Evolutionary conservation across 495 filamentous ascomycete genomes (phyloP).

Genomic region (Talaromyces wortmannii): DNA sequence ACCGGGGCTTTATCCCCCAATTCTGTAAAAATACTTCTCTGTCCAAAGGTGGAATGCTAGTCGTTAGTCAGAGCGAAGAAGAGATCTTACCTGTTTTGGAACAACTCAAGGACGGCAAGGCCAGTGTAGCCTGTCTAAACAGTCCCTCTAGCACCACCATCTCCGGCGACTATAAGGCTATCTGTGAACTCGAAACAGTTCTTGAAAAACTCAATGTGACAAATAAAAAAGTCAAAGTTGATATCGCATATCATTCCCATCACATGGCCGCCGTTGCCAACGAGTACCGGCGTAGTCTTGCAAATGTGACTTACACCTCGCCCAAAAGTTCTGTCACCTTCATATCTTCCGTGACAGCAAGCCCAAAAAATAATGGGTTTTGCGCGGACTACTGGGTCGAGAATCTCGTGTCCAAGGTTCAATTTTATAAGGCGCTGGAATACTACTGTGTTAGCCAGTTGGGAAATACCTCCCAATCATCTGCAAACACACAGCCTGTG

Average conservation of each 20-base stretch:
- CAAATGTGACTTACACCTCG: background rate
- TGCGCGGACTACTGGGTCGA: conserved; percentile 7
- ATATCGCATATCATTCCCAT: conserved; percentile 36
- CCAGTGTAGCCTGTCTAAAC: conserved; percentile 22
- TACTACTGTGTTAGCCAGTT: conserved; percentile 14
- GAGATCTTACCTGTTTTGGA: background rate
- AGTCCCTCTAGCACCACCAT: conserved; percentile 23
- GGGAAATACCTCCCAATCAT: conserved; percentile 15
- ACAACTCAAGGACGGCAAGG: background rate
- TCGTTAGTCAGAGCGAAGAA: background rate
- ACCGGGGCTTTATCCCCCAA: too few relatives aligned
- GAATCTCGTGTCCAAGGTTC: conserved; percentile 13
- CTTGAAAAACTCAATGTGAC: conserved; percentile 18
- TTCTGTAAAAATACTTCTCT: background rate
- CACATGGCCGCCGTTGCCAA: conserved; percentile 28
- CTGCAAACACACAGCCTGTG: too few relatives aligned
- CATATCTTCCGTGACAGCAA: conserved; percentile 4
- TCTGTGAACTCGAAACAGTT: conserved; percentile 17
- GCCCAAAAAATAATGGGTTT: background rate
- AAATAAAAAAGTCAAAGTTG: conserved; percentile 25
- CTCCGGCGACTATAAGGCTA: conserved; percentile 25
- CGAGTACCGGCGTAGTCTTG: conserved; percentile 21
- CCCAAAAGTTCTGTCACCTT: background rate
- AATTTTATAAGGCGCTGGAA: conserved; percentile 18
- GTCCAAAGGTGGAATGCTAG: background rate